Conservation (phyloP, 2,329 filamentous ascomycete species). For the Nemania sp. region DNA sequence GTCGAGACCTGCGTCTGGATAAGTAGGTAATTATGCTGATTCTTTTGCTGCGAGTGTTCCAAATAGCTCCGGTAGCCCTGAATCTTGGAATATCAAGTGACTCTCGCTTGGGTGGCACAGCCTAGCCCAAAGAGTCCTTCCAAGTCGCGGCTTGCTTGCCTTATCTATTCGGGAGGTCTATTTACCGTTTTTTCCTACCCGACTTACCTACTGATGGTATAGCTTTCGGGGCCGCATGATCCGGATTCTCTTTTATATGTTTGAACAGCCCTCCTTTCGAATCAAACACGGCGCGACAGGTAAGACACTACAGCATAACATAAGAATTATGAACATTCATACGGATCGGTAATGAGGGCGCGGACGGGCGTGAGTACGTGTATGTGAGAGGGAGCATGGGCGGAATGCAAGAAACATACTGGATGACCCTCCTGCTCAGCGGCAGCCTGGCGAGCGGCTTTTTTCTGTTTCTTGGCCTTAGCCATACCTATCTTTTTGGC, state of each 20-base stretch:
- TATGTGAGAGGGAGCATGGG: neutral
- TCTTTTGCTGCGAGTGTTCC: neutral
- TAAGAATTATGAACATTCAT: neutral
- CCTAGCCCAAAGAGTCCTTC: neutral
- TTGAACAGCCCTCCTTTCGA: conserved; percentile 79
- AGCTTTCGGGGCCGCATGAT: conserved; percentile 69
- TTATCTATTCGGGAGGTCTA: conserved; percentile 11
- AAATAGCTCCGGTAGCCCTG: neutral
- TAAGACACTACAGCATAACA: conserved; percentile 56
- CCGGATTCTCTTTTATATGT: conserved; percentile 72
- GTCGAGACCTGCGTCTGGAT: neutral
- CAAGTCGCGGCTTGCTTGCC: neutral
- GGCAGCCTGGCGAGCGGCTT: conserved; percentile 57
- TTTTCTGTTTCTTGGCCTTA: conserved; percentile 64
- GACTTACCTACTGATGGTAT: conserved; percentile 44
- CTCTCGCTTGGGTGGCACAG: neutral
- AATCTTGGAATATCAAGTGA: neutral
- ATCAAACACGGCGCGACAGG: conserved; percentile 61
- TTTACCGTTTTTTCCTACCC: conserved; percentile 51
- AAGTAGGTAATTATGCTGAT: neutral
- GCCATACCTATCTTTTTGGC: conserved; percentile 63
- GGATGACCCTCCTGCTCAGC: conserved; percentile 50
- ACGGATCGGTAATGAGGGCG: neutral
- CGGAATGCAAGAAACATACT: conserved; percentile 50
- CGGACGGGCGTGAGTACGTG: neutral